Conservation (phyloP, 371 early-diverging fungal genomes). For the Mucor circinelloides region DNA sequence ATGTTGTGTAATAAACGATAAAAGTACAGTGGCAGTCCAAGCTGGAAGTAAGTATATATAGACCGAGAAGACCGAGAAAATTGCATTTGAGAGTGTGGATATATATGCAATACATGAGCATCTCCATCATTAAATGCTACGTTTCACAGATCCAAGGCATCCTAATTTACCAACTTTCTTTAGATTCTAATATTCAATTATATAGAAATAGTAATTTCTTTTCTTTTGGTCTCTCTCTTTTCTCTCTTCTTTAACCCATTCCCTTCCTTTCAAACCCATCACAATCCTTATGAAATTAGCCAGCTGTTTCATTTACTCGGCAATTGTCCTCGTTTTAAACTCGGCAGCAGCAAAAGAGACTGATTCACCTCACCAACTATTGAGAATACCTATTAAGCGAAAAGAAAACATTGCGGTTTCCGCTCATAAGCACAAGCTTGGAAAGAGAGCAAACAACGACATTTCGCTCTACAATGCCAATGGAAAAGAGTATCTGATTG, state of each 20-base stretch:
- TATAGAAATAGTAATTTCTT: background rate
- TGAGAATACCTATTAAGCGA: background rate
- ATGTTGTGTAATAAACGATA: too few species aligned
- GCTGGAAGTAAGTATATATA: background rate
- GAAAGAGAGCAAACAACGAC: slow-evolving; percentile 14
- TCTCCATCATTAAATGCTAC: background rate
- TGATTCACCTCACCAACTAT: background rate
- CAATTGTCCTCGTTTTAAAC: background rate
- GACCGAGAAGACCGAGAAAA: background rate
- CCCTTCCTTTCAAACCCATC: background rate
- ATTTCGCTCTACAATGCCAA: slow-evolving; percentile 37
- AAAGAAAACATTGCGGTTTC: background rate
- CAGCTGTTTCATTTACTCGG: background rate
- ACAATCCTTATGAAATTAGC: background rate
- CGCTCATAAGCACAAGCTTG: background rate
- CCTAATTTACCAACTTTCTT: background rate
- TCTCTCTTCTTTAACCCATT: background rate
- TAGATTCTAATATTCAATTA: background rate
- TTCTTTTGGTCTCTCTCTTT: background rate
- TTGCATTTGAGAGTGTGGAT: background rate
- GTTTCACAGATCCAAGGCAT: background rate
- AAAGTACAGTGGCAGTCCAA: background rate
- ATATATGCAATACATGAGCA: background rate
- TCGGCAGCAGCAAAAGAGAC: background rate
- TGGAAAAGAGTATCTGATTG: slow-evolving; percentile 42